Base-by-base conservation (phyloP, 139 green algal genomes). In the Bryopsis sp. region DNA sequence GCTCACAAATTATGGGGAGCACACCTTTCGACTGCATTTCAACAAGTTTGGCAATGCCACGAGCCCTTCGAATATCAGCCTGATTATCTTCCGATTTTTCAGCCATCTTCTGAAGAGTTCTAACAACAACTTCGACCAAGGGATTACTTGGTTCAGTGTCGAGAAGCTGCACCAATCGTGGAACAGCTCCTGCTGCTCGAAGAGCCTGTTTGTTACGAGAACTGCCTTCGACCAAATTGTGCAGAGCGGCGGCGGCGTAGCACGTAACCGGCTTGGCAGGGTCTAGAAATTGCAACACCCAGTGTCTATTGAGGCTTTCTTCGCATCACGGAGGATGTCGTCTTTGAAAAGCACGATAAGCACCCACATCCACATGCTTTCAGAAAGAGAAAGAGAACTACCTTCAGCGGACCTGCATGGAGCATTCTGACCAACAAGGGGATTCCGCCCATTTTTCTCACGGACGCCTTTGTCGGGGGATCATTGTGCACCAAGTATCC, bases 191-290 rank as follows among this genome's bases (percentile, higher is more conserved):
- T 34, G 62, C 62, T 6, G 62, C 62, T 35, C 35, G 37, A 7
- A 69, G 3, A 6, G 62, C 62, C 15, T 57, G 39, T 36, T 69
- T 69, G 43, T 69, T 69, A 5, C 62, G 37, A 34, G 36, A 11
- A n/a, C 62, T 69, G 6, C 62, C 62, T 36, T 69, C 62, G 38
- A 69, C 26, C 35, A 69, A 38, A 35, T 69, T 69, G 43, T 69
- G 62, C 37, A 69, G 26, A 22, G 62, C 37, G 3, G 62, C 62
- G 19, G 62, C 39, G 19, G 62, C 62, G 62, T 69, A 69, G 26
- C 62, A 69, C 24, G 62, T 57, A 4, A 69, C n/a, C 6, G 62
- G 62, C 62, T 69, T 69, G 31, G 15, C 19, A 7, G 62, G 6
- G 15, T 69, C 59, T 67, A 61, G 11, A 61, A 26, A n/a, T n/a